phyloP scores from a whole-genome alignment of 139 green algal genomes.

The Eudorina sp. region DNA sequence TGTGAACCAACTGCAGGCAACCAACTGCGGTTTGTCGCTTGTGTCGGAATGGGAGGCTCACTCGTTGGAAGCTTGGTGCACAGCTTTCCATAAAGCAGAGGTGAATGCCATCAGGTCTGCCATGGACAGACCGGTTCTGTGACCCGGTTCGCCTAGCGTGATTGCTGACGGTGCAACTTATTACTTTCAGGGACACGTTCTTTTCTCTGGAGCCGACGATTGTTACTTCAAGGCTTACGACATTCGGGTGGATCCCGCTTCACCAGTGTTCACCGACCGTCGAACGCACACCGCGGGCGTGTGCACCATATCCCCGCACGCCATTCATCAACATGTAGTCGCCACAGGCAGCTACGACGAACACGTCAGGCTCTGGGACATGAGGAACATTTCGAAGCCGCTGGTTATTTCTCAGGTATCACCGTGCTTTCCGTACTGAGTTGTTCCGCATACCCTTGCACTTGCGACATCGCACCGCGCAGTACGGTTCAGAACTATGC shows the following conservation, averaged over 20 bases:
- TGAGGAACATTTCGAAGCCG: slow-evolving; percentile 54
- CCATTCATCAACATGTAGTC: slow-evolving; percentile 64
- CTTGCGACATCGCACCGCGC: too few relatives aligned
- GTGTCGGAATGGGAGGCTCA: slow-evolving; percentile 69
- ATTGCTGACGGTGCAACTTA: too few relatives aligned
- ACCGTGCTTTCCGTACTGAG: too few relatives aligned
- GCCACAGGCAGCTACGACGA: slow-evolving; percentile 94
- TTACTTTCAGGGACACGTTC: slow-evolving; percentile 57
- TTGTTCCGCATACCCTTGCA: too few relatives aligned
- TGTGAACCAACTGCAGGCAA: slow-evolving; percentile 44
- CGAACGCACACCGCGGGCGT: slow-evolving; percentile 85
- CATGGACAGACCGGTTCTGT: too few relatives aligned
- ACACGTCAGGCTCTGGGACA: slow-evolving; percentile 85
- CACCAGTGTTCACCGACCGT: slow-evolving; percentile 61
- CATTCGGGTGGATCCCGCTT: slow-evolving; percentile 13
- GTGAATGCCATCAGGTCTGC: too few relatives aligned
- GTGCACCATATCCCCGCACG: slow-evolving; percentile 80
- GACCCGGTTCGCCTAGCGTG: too few relatives aligned
- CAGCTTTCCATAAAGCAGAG: slow-evolving; percentile 52
- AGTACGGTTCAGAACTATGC: too few relatives aligned
- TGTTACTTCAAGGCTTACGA: slow-evolving; percentile 77
- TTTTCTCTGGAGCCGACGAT: slow-evolving; percentile 83
- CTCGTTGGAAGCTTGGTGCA: slow-evolving; percentile 77
- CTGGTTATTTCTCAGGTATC: slow-evolving; percentile 33
- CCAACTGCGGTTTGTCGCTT: slow-evolving; percentile 12